phyloP scores from a whole-genome alignment of 129 eudicot species.

The Escallonia rubra region DNA sequence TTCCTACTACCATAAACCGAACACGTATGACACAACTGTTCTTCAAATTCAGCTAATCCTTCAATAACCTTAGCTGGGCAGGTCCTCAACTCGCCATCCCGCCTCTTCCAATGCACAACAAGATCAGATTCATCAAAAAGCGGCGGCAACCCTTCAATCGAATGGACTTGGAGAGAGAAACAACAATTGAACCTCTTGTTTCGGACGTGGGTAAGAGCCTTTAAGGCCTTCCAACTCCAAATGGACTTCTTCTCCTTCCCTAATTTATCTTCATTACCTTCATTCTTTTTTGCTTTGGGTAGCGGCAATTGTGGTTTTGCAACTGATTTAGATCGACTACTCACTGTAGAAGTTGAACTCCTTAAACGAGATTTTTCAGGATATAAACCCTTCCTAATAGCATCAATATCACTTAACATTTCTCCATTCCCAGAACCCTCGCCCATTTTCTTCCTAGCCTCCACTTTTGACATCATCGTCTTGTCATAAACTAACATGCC shows the following conservation, averaged over 20 bases:
- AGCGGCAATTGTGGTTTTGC: slow-evolving; percentile 29
- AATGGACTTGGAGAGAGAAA: slow-evolving; percentile 81
- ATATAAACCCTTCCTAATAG: slow-evolving; percentile 51
- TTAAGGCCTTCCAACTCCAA: slow-evolving; percentile 90
- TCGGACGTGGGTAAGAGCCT: slow-evolving; percentile 59
- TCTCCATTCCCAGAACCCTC: slow-evolving; percentile 40
- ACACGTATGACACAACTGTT: slow-evolving; percentile 49
- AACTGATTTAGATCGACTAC: slow-evolving; percentile 45
- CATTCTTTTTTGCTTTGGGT: slow-evolving; percentile 34
- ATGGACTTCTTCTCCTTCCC: slow-evolving; percentile 67
- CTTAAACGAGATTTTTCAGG: slow-evolving; percentile 37
- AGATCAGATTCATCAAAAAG: slow-evolving; percentile 42
- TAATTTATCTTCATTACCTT: slow-evolving; percentile 29
- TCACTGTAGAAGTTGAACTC: slow-evolving; percentile 31
- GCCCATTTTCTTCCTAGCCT: slow-evolving; percentile 34
- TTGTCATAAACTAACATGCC: slow-evolving; percentile 5
- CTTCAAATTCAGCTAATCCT: slow-evolving; percentile 75
- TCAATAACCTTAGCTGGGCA: slow-evolving; percentile 45
- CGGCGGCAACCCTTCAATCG: slow-evolving; percentile 59
- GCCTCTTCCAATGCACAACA: slow-evolving; percentile 77
- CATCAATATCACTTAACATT: slow-evolving; percentile 52
- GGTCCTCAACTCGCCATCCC: slow-evolving; percentile 61
- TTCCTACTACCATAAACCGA: slow-evolving; percentile 74
- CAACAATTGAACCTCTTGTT: slow-evolving; percentile 67
- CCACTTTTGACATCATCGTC: slow-evolving; percentile 38